Base-by-base conservation (phyloP, 768 basidiomycete genomes). In the Fistulinella prunicolor region DNA sequence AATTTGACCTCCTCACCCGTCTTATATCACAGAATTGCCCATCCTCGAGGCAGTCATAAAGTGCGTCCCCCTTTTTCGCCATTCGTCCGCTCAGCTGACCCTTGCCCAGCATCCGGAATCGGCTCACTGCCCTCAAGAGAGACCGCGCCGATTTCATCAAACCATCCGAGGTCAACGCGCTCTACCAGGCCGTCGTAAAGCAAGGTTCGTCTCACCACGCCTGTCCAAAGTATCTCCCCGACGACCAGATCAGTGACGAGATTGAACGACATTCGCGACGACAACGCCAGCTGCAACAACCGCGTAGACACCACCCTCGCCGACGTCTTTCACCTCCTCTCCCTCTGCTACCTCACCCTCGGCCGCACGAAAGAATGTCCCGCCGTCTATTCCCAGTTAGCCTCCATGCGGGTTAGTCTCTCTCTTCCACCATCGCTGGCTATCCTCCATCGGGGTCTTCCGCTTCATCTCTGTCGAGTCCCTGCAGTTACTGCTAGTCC, bases 261-360 rank as follows among this genome's bases (percentile, higher is more conserved):
- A 62, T 74, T 99, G 41, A 97, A 96, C 69, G 86, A 90, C 55
- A 85, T 96, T 42, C 83, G 95, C 53, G 89, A 87, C 61, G 86
- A 86, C 56, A 79, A 74, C 52, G 79, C 80, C 19, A 73, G 79
- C 9, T 82, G 83, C 70, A 88, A 84, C 62, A 99, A 98, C 68
- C 78, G 96, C 42, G 77, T 99, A 38, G 96, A 99, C 71, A 94
- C 92, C 6, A 89, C 93, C 4, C 82, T 99, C 38, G 85, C 91
- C 23, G 96, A 99, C 70, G 95, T 98, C 30, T 98, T 98, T 73
- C 86, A 82, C 62, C 78, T 99, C 41, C 80, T 99, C 37, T 95
- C 93, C 13, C 80, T 99, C 55, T 97, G 96, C 78, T 99, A 94
- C 75, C 83, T 99, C 59, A 96, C 94, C 30, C 94, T 99, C 53